These are phyloP conservation scores for Yamadazyma tumulicola DNA, from an alignment of 805 yeast species.

Conservation along the genomic window DNA sequence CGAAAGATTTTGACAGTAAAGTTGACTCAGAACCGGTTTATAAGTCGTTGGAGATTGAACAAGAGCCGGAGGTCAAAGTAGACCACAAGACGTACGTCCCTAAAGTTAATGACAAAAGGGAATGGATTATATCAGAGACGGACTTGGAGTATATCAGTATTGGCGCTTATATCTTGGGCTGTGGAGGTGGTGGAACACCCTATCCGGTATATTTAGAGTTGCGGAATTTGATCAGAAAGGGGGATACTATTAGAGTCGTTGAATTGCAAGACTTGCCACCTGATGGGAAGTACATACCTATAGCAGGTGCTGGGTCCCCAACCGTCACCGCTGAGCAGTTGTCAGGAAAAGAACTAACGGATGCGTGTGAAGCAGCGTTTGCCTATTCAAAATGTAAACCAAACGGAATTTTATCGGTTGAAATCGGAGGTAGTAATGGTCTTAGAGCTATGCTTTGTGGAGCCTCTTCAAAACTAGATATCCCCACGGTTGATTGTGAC, in stretches of 20 bases:
- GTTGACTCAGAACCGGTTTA: too few species aligned
- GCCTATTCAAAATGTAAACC: conserved; percentile 23
- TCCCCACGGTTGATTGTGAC: conserved; percentile 36
- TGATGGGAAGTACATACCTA: conserved; percentile 27
- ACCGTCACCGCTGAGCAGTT: conserved; percentile 45
- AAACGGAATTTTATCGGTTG: conserved; percentile 35
- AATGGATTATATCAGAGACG: conserved; percentile 38
- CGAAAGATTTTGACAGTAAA: too few species aligned
- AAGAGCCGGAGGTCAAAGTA: too few species aligned
- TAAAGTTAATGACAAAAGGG: conserved; percentile 17
- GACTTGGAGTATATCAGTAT: conserved; percentile 40
- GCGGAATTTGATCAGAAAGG: conserved; percentile 29
- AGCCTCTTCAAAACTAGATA: conserved; percentile 17
- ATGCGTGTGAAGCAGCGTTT: conserved; percentile 24
- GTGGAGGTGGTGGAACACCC: conserved; percentile 53
- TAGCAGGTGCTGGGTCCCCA: conserved; percentile 41
- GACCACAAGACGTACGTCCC: conserved; percentile 26
- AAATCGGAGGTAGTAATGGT: conserved; percentile 47
- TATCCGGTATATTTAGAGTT: conserved; percentile 35
- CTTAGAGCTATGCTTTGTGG: conserved; percentile 15
- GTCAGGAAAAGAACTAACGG: conserved; percentile 33
- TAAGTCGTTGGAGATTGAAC: background rate
- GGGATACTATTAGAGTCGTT: conserved; percentile 32
- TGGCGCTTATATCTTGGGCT: conserved; percentile 47
- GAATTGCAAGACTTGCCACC: conserved; percentile 26